phyloP scores from a whole-genome alignment of 2,329 filamentous ascomycete species.

The Alternaria rosae region DNA sequence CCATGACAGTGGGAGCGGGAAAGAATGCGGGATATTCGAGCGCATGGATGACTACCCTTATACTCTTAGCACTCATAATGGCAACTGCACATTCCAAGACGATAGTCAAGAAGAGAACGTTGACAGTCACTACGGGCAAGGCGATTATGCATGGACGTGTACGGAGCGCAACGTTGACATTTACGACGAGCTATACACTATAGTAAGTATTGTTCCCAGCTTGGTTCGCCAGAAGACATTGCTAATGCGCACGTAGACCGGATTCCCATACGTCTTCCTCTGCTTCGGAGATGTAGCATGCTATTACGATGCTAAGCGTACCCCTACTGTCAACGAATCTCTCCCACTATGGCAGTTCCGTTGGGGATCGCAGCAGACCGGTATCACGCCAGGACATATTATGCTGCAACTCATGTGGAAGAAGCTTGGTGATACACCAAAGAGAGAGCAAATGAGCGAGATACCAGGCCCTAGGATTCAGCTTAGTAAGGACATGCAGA shows the following conservation, averaged over 20 bases:
- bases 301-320: slow-evolving; percentile 43
- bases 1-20: neutral
- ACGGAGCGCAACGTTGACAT: slow-evolving; percentile 23
- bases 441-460: slow-evolving; percentile 17
- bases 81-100: slow-evolving; percentile 46
- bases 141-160: slow-evolving; percentile 41
- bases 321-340: slow-evolving; percentile 24
- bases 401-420: slow-evolving; percentile 42
- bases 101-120: slow-evolving; percentile 35
- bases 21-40: slow-evolving; percentile 37
- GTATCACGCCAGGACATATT: slow-evolving; percentile 45
- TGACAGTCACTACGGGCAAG: slow-evolving; percentile 38
- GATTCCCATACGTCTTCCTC: slow-evolving; percentile 42
- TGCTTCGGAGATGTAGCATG: slow-evolving; percentile 45
- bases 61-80: slow-evolving; percentile 33
- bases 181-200: slow-evolving; percentile 41
- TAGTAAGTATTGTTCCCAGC: slow-evolving; percentile 32
- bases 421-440: slow-evolving; percentile 32
- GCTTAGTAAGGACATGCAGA: slow-evolving; percentile 27
- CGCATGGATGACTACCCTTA: slow-evolving; percentile 33
- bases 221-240: neutral
- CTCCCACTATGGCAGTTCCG: slow-evolving; percentile 41
- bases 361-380: slow-evolving; percentile 43
- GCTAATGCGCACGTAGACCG: slow-evolving; percentile 20
- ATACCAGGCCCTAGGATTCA: slow-evolving; percentile 30